Conservation (phyloP, 306 rosid genomes). For the Trifolium subterraneum region DNA sequence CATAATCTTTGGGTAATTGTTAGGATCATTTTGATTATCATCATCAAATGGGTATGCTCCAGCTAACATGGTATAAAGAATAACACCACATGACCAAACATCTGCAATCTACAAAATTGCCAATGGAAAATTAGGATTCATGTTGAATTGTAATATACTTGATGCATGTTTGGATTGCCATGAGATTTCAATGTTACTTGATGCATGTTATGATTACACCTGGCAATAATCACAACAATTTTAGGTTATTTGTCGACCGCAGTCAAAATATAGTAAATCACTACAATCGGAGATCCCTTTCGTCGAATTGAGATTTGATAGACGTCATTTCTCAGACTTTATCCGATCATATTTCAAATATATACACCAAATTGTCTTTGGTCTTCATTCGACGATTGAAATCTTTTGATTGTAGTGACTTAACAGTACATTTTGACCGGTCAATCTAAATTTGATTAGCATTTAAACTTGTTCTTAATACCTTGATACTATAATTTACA, state of each 20-base stretch:
- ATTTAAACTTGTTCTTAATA: not conserved
- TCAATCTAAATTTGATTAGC: not conserved
- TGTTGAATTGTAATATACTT: not conserved
- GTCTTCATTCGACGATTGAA: not conserved
- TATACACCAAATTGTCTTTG: not conserved
- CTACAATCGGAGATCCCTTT: not conserved
- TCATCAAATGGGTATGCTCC: slow-evolving; percentile 92
- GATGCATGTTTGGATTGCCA: not conserved
- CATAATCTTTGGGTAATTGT: slow-evolving; percentile 66
- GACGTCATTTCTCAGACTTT: not conserved
- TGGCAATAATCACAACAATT: too few relatives aligned
- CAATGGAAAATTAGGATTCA: slow-evolving; percentile 26
- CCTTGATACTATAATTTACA: not conserved
- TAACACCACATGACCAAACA: slow-evolving; percentile 99
- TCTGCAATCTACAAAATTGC: slow-evolving; percentile 73
- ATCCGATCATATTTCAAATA: not conserved
- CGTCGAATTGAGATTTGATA: not conserved
- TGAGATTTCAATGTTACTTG: too few relatives aligned
- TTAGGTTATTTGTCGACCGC: not conserved
- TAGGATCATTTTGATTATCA: slow-evolving; percentile 78
- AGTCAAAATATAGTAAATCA: not conserved
- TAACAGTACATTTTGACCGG: not conserved
- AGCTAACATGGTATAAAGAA: slow-evolving; percentile 82
- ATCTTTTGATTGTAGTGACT: not conserved
- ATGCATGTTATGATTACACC: too few relatives aligned